Evolutionary conservation across 192 early-diverging fungal species (phyloP).

Genomic region (Entophlyctis luteolus): DNA sequence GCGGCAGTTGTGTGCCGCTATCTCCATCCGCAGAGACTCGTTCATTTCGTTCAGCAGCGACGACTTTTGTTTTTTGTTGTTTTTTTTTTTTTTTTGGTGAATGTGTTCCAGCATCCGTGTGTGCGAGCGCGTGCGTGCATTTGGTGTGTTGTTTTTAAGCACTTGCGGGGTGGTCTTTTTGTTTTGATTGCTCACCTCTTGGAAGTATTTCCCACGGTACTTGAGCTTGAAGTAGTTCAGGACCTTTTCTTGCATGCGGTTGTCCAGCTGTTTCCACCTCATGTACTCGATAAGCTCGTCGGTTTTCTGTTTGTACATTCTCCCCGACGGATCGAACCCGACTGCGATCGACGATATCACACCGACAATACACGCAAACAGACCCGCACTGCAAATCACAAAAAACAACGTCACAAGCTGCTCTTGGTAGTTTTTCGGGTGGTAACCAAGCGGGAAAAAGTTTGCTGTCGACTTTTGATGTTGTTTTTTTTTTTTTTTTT

Average conservation of each 20-base stretch:
- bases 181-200: constrained; percentile 18
- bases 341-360: neutral
- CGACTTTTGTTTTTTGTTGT: too few relatives aligned
- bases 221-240: constrained; percentile 32
- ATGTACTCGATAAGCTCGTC: constrained; percentile 45
- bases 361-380: neutral
- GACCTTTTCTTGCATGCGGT: constrained; percentile 6
- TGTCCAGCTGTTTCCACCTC: constrained; percentile 20
- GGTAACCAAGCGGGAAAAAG: constrained; percentile 3
- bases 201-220: constrained; percentile 32
- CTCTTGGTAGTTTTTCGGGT: constrained; percentile 3
- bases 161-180: too few relatives aligned
- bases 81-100: too few relatives aligned
- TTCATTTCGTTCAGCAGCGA: constrained; percentile 42
- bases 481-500: too few relatives aligned
- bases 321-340: constrained; percentile 9
- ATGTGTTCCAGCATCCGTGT: too few relatives aligned
- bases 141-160: too few relatives aligned
- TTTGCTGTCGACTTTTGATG: constrained; percentile 1
- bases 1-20: constrained; percentile 46
- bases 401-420: constrained; percentile 1
- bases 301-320: constrained; percentile 32
- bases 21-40: constrained; percentile 42
- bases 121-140: too few relatives aligned
- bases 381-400: neutral